A percentile compares a stretch with the other conserved stretches of the same genome.
phyloP scores from a whole-genome alignment of 164 flowering plant genomes.

The Litsea cubeba region DNA sequence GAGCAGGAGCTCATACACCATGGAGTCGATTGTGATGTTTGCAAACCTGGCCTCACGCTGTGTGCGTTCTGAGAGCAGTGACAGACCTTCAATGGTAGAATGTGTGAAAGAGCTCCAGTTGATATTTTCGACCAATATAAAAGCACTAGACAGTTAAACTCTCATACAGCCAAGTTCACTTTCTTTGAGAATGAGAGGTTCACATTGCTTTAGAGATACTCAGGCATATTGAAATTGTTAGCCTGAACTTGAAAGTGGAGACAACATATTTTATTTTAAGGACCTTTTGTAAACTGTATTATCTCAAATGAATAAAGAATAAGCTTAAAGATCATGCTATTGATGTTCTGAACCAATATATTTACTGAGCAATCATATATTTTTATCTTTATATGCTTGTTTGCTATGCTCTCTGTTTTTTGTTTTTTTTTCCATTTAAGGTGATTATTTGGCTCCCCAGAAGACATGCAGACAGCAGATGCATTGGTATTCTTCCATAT shows the following conservation, averaged over 20 bases:
- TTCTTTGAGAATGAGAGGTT: not conserved
- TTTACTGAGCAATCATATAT: not conserved
- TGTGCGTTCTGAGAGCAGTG: conserved; percentile 66
- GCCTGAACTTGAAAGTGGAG: not conserved
- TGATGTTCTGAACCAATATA: not conserved
- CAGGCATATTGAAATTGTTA: not conserved
- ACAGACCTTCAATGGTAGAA: conserved; percentile 79
- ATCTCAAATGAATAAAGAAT: not conserved
- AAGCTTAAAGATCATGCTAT: not conserved
- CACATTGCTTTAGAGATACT: not conserved
- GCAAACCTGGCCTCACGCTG: conserved; percentile 94
- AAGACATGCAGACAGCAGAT: not conserved
- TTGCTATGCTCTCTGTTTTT: too few relatives aligned
- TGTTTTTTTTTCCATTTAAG: too few relatives aligned
- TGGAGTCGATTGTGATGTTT: conserved; percentile 76
- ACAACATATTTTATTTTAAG: too few relatives aligned
- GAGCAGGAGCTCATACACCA: conserved; percentile 56
- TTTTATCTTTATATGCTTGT: not conserved
- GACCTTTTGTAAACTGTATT: not conserved
- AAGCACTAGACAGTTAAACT: conserved; percentile 34
- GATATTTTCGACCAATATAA: conserved; percentile 49
- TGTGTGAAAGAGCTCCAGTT: conserved; percentile 79
- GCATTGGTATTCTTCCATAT: not conserved
- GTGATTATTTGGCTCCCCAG: not conserved
- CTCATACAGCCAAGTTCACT: conserved; percentile 4